These are phyloP conservation scores for Phalaenopsis hybrid DNA, from an alignment of 116 monocot genomes.

Conservation along the genomic window DNA sequence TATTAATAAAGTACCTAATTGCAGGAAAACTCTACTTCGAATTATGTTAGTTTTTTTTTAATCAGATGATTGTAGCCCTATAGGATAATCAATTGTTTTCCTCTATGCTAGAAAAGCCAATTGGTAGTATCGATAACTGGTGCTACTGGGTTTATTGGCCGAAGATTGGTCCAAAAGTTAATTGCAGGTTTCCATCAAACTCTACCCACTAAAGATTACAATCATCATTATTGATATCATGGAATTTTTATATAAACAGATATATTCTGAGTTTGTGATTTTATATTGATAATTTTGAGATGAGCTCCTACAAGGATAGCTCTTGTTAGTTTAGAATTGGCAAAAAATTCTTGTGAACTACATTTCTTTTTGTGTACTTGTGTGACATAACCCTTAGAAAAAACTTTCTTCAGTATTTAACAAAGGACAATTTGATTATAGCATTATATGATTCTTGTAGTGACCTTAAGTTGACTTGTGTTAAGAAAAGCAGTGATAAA, in stretches of 20 bases:
- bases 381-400: background rate
- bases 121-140: slow-evolving; percentile 71
- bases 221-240: background rate
- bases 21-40: background rate
- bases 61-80: background rate
- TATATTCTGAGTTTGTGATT: background rate
- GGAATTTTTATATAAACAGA: background rate
- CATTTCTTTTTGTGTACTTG: background rate
- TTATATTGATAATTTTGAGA: background rate
- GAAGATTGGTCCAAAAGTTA: slow-evolving; percentile 69
- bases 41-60: background rate
- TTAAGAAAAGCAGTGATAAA: too few species aligned
- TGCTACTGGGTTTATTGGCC: slow-evolving; percentile 81
- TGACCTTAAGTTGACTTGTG: background rate
- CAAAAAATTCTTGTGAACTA: background rate
- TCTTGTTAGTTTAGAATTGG: background rate
- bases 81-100: background rate
- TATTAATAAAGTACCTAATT: too few species aligned
- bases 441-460: background rate
- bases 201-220: background rate
- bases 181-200: slow-evolving; percentile 37
- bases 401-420: background rate
- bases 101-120: slow-evolving; percentile 41
- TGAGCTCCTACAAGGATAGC: background rate
- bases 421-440: background rate